Evolutionary conservation across 768 basidiomycete genomes (phyloP).

Genomic region (Pisolithus tinctorius): DNA sequence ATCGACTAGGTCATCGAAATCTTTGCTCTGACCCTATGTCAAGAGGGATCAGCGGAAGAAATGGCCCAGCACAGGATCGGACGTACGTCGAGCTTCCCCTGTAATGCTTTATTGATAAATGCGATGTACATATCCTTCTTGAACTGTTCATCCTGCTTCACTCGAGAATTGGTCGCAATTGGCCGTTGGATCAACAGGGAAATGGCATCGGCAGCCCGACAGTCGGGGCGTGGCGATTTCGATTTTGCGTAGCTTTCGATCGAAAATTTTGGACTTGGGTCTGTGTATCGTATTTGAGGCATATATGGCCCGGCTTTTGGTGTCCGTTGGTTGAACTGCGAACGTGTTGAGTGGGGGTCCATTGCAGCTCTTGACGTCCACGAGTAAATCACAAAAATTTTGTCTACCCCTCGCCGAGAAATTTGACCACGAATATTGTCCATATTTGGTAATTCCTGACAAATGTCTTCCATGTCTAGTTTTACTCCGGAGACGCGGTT

Average conservation of each 20-base stretch:
- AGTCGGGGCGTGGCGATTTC: slow-evolving; percentile 12
- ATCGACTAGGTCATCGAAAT: slow-evolving; percentile 84
- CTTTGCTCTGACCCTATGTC: slow-evolving; percentile 58
- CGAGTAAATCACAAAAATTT: background rate
- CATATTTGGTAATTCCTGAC: slow-evolving; percentile 10
- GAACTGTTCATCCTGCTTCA: slow-evolving; percentile 71
- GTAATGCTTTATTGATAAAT: slow-evolving; percentile 75
- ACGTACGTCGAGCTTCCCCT: slow-evolving; percentile 64
- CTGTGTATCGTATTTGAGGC: slow-evolving; percentile 40
- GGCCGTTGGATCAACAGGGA: slow-evolving; percentile 36
- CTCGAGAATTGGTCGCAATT: slow-evolving; percentile 72
- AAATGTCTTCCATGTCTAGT: slow-evolving; percentile 3
- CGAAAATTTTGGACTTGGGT: slow-evolving; percentile 33
- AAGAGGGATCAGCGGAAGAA: slow-evolving; percentile 7
- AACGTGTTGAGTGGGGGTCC: slow-evolving; percentile 73
- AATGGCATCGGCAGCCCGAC: slow-evolving; percentile 6
- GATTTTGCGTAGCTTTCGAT: slow-evolving; percentile 40
- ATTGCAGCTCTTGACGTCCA: slow-evolving; percentile 29
- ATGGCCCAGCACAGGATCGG: slow-evolving; percentile 5
- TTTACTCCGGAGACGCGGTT: background rate
- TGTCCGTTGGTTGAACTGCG: slow-evolving; percentile 68
- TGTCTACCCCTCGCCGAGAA: background rate
- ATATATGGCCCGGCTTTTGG: slow-evolving; percentile 61
- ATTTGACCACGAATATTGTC: background rate
- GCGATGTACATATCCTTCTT: slow-evolving; percentile 80